Evolutionary conservation across 805 yeast species (phyloP), one percentile per base, ranked within the genome.

Genomic region (Clavispora asparagi): DNA sequence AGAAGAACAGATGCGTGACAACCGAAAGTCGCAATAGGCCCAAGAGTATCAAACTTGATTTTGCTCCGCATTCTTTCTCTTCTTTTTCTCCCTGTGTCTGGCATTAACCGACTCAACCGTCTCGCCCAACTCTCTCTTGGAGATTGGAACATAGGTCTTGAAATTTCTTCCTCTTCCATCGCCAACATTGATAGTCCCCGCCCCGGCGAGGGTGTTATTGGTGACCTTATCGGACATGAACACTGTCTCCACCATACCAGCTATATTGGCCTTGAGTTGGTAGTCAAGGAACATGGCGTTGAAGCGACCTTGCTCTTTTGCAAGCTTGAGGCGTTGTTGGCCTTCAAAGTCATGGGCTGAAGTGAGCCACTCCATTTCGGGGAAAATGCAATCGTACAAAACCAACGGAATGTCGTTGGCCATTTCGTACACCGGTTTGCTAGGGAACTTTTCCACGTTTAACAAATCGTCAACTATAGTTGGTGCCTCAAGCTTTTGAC

Each of bases 361-460:
- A 4, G 60, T 51, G n/a, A 58, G 59, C 96, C 96, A 92, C 51
- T 81, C 83, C 66, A 90, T 73, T 2, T 74, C 76, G 7, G 81
- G 80, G 60, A 79, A 94, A 12, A 77, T 79, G 64, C 98, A 92
- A 59, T 92, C 95, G 61, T 85, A 90, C 36, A 94, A 67, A 4
- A 92, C 83, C 54, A 94, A 70, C 1, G 99, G 99, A 7, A 85
- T 68, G 53, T 92, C 98, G 59, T 85, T 78, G 0, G 96, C 98
- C 87, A 92, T 87, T 37, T 82, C 90, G 60, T 85, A 94, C 3
- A 76, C 67, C 1, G 99, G 99, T 52, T 83, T 81, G 28, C 79
- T 66, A 0, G 95, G 88, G 42, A 66, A 70, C 35, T 64, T 68
- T 4, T 70, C 71, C 1, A 79, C 67, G 56, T 92, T 77, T 39